Evolutionary conservation across 345 rosid species (phyloP).

Genomic region (Gossypium longicalyx): DNA sequence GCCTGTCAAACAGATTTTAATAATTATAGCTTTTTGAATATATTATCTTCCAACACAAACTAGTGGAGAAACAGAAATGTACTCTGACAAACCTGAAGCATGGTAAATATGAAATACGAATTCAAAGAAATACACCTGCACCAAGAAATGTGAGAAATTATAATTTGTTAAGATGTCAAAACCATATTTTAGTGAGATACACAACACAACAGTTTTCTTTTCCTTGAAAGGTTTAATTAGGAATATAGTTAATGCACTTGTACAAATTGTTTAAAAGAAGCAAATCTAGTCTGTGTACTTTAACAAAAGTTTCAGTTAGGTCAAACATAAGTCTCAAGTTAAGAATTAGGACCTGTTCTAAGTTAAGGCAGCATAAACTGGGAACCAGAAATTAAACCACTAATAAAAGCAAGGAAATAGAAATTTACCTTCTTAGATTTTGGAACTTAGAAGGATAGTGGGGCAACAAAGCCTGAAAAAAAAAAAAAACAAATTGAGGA

Average conservation of each 20-base stretch:
- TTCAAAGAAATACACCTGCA: conserved; percentile 84
- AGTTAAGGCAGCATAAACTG: background rate
- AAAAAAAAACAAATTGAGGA: background rate
- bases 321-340: background rate
- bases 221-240: background rate
- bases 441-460: conserved; percentile 65
- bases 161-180: background rate
- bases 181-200: background rate
- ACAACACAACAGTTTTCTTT: background rate
- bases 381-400: background rate
- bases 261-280: background rate
- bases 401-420: background rate
- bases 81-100: conserved; percentile 69
- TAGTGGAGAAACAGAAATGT: conserved; percentile 11
- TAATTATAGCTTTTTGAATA: conserved; percentile 11
- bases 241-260: background rate
- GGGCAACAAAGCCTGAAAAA: conserved; percentile 61
- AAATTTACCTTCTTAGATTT: conserved; percentile 52
- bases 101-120: conserved; percentile 70
- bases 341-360: conserved; percentile 1
- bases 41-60: conserved; percentile 11
- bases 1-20: conserved; percentile 49
- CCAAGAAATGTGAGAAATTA: conserved; percentile 17
- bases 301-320: background rate
- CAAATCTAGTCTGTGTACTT: background rate